Percentiles rank a stretch among this genome's conserved stretches.
Evolutionary conservation across 2,329 filamentous ascomycete genomes (phyloP).

Genomic region (Cercospora sp.): DNA sequence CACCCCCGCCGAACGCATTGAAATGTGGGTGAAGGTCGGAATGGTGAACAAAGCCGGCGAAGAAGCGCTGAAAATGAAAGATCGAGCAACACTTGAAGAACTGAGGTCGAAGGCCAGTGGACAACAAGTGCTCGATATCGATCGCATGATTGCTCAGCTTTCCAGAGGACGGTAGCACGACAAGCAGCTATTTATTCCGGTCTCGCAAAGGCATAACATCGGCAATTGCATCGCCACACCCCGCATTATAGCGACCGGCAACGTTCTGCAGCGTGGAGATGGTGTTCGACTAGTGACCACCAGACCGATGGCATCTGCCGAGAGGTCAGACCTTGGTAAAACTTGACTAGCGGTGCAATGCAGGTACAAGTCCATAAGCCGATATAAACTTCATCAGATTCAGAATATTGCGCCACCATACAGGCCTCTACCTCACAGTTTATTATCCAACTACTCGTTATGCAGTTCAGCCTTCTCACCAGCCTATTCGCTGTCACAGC

Average conservation of each 20-base stretch:
- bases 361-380: neutral
- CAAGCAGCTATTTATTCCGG: neutral
- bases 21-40: slow-evolving; percentile 97
- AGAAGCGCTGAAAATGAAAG: slow-evolving; percentile 81
- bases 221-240: neutral
- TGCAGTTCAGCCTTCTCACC: slow-evolving; percentile 6
- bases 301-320: slow-evolving; percentile 10
- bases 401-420: neutral
- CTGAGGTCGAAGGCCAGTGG: slow-evolving; percentile 73
- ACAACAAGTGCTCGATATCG: slow-evolving; percentile 74
- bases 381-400: neutral
- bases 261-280: neutral
- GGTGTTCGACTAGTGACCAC: neutral
- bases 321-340: slow-evolving; percentile 7
- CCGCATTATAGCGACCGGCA: slow-evolving; percentile 2
- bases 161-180: slow-evolving; percentile 33
- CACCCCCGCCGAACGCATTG: slow-evolving; percentile 67
- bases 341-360: neutral
- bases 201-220: neutral
- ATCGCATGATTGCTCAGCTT: slow-evolving; percentile 66
- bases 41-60: slow-evolving; percentile 86
- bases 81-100: slow-evolving; percentile 71
- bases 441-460: slow-evolving; percentile 1
- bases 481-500: slow-evolving; percentile 15
- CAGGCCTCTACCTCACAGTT: neutral